Conservation (phyloP, 1,284 basidiomycete genomes). For the Cutaneotrichosporon curvatum region DNA sequence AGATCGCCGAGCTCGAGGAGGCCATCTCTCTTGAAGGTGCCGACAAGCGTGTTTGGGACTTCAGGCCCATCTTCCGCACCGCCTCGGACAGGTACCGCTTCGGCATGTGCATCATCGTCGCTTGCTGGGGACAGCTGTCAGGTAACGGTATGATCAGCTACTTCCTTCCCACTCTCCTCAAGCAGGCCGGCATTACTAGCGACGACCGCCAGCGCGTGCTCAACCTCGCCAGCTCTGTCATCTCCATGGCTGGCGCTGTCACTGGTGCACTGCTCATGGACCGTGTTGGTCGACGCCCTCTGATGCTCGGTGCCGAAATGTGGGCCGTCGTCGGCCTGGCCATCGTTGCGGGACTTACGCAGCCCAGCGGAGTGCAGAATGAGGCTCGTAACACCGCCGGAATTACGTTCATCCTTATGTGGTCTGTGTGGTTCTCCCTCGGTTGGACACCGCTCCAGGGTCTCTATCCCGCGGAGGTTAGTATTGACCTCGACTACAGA, state of each 20-base stretch:
- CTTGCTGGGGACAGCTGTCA: conserved; percentile 27
- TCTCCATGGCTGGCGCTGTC: conserved; percentile 26
- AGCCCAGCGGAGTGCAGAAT: background rate
- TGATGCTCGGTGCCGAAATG: conserved; percentile 25
- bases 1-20: conserved; percentile 54
- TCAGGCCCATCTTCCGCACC: conserved; percentile 51
- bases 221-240: conserved; percentile 26
- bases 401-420: conserved; percentile 24
- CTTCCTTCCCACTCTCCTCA: conserved; percentile 28
- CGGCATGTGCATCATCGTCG: conserved; percentile 50
- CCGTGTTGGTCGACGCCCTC: conserved; percentile 25
- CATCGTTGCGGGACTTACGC: conserved; percentile 26
- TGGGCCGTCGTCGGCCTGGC: conserved; percentile 20
- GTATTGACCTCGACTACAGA: no score
- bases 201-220: conserved; percentile 24
- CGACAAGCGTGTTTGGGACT: conserved; percentile 52
- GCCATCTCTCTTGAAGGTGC: conserved; percentile 41
- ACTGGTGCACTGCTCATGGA: conserved; percentile 25
- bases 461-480: conserved; percentile 54
- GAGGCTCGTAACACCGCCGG: conserved; percentile 24
- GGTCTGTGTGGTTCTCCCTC: conserved; percentile 42
- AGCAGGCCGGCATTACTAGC: conserved; percentile 23
- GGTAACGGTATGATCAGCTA: conserved; percentile 45
- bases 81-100: conserved; percentile 50
- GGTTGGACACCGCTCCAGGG: conserved; percentile 57